These are phyloP conservation scores for Miscanthus sacchariflorus DNA, from an alignment of 202 grass and related monocot species.

Conservation along the genomic window DNA sequence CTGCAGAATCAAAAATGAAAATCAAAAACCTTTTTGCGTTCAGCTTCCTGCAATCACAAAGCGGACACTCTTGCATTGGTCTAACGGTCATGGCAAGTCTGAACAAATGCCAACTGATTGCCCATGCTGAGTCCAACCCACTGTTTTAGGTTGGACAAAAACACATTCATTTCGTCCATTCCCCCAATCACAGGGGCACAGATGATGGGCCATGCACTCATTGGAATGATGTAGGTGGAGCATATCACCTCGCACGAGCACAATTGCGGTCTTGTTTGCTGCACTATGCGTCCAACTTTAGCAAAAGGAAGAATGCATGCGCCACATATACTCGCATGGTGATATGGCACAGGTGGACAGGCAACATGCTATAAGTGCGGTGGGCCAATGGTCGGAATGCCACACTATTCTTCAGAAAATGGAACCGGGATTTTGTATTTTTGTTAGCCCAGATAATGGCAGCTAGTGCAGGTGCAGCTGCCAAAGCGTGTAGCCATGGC, in stretches of 20 bases:
- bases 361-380: neutral
- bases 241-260: slow-evolving; percentile 11
- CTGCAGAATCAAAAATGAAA: slow-evolving; percentile 37
- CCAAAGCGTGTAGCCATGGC: neutral
- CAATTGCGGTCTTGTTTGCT: slow-evolving; percentile 21
- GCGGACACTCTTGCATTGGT: neutral
- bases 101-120: neutral
- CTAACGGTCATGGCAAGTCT: neutral
- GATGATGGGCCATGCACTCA: neutral
- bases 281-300: slow-evolving; percentile 14
- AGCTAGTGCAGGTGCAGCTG: neutral
- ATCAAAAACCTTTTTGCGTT: neutral
- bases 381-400: neutral
- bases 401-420: neutral
- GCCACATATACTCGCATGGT: neutral
- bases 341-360: neutral
- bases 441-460: neutral
- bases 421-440: neutral
- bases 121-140: neutral
- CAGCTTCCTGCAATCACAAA: neutral
- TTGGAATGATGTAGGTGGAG: slow-evolving; percentile 17
- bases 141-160: slow-evolving; percentile 6
- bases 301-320: neutral
- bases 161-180: neutral
- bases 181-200: neutral